Base-by-base conservation (phyloP, 2,329 filamentous ascomycete genomes). In the Diaporthe sp. region DNA sequence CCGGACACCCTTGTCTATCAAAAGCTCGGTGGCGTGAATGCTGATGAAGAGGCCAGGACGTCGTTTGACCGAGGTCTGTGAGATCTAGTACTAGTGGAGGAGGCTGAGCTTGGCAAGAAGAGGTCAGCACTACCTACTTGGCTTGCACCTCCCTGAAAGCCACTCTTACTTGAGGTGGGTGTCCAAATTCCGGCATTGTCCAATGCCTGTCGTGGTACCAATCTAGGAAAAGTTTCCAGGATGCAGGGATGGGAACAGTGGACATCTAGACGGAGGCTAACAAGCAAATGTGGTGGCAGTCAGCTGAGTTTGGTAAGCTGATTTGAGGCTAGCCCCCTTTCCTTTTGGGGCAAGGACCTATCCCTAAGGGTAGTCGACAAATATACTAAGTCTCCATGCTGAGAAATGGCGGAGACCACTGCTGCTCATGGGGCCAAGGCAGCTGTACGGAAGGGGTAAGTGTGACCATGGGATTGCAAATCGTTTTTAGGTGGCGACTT, bases 61-160 rank as follows among this genome's bases (percentile, higher is more conserved):
- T 30, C 32, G 17, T 7, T 27, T 25, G 63, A 68, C 63, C 63
- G 12, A 35, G 63, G n/a, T 53, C 25, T 13, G 47, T 27, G 47
- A 68, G 32, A 51, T 53, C 32, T 39, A 37, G 63, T 25, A 27
- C 63, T 22, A 25, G n/a, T 30, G 63, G 12, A 39, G 63, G 63
- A 68, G 63, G 63, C 63, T 68, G 63, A 68, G 63, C 47, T 68
- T 68, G 63, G 47, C 63, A n/a, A 39, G 9, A 68, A 39, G 30
- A 25, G 15, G 47, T 68, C 63, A 68, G 63, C 63, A 39, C 63
- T 68, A 68, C n/a, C 32, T 19, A 8, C 32, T 39, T 53, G 22
- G 63, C 44, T 22, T 9, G 32, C 44, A 10, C 32, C 19, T 47
- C 44, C 47, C 47, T 53, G 47, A 30, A 27, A 19, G n/a, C 63